These are phyloP conservation scores for Clavaria fumosa DNA, from an alignment of 768 basidiomycete species.

Conservation along the genomic window DNA sequence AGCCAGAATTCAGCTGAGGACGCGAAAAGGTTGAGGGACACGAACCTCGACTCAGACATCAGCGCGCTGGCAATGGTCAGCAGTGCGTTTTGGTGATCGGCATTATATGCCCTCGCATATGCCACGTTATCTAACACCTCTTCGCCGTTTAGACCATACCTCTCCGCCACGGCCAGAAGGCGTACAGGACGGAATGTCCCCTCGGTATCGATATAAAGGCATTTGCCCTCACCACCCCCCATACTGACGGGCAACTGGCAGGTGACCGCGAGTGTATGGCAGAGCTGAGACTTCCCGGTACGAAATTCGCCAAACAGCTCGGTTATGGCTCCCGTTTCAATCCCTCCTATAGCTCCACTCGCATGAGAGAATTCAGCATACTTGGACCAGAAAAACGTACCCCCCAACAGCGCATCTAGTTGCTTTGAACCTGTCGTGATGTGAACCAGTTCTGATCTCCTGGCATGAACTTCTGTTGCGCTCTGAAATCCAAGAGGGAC, in stretches of 20 bases:
- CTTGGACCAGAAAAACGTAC: constrained; percentile 22
- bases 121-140: constrained; percentile 98
- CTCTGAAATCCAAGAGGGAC: constrained; percentile 96
- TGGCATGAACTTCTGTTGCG: constrained; percentile 92
- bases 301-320: constrained; percentile 98
- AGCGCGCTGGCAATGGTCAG: constrained; percentile 90
- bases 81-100: constrained; percentile 88
- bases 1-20: constrained; percentile 5
- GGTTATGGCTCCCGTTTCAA: constrained; percentile 97
- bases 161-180: constrained; percentile 84
- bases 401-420: constrained; percentile 88
- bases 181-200: constrained; percentile 97
- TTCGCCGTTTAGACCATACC: constrained; percentile 94
- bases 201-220: constrained; percentile 97
- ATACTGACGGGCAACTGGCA: constrained; percentile 94
- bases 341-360: constrained; percentile 64
- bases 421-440: constrained; percentile 96
- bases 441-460: constrained; percentile 86
- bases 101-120: constrained; percentile 96
- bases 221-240: constrained; percentile 99
- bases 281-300: constrained; percentile 95
- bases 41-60: constrained; percentile 95
- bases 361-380: constrained; percentile 5
- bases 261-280: constrained; percentile 95
- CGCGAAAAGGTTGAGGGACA: constrained; percentile 12